Evolutionary conservation across 805 yeast species (phyloP).

Genomic region (Suhomyces canberraensis): DNA sequence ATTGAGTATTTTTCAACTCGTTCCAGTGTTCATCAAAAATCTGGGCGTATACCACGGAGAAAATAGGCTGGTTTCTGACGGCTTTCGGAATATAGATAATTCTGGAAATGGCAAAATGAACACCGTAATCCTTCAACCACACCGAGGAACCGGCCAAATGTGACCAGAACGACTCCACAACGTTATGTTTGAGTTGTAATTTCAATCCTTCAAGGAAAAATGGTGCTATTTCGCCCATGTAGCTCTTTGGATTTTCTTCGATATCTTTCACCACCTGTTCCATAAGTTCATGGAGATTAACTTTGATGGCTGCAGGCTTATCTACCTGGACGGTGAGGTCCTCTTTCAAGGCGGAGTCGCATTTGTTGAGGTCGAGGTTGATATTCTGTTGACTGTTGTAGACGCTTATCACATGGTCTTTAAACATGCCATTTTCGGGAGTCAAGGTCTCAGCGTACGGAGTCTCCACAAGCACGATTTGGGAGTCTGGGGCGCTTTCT

Average conservation of each 20-base stretch:
- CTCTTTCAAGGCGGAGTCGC: conserved; percentile 6
- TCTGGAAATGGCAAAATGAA: conserved; percentile 44
- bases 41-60: conserved; percentile 24
- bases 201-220: conserved; percentile 21
- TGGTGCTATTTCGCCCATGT: conserved; percentile 23
- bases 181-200: conserved; percentile 7
- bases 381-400: conserved; percentile 11
- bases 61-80: conserved; percentile 22
- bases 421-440: background rate
- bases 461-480: background rate
- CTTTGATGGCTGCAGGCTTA: background rate
- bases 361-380: conserved; percentile 8
- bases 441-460: background rate
- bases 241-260: conserved; percentile 13
- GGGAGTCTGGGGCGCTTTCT: background rate
- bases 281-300: conserved; percentile 3
- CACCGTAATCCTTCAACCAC: conserved; percentile 50
- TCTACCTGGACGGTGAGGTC: conserved; percentile 1
- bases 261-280: conserved; percentile 2
- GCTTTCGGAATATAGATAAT: conserved; percentile 25
- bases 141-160: conserved; percentile 50
- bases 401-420: conserved; percentile 8
- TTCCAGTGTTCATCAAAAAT: conserved; percentile 21
- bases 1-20: conserved; percentile 15
- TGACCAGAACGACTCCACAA: conserved; percentile 37